Conservation (phyloP, 495 filamentous ascomycete species). For the Massariosphaeria phaeospora region DNA sequence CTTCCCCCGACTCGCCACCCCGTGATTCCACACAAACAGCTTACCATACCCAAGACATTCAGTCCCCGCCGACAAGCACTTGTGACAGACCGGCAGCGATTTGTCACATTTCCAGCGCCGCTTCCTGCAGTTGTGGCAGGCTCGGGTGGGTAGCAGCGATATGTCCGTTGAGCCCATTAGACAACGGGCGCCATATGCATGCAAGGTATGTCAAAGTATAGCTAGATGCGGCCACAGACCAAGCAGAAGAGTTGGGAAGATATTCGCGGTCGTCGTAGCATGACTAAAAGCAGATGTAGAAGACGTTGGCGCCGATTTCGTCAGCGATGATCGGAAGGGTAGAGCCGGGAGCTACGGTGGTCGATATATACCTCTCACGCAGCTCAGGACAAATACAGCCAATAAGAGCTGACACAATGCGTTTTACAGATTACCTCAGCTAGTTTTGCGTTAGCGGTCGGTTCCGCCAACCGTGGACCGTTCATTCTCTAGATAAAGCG, state of each 20-base stretch:
- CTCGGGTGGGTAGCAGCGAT: conserved; percentile 22
- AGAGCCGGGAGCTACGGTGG: background rate
- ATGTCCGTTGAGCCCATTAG: conserved; percentile 11
- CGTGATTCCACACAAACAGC: conserved; percentile 41
- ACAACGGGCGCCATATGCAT: background rate
- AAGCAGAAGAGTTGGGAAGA: background rate
- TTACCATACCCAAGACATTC: conserved; percentile 44
- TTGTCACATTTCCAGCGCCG: conserved; percentile 42
- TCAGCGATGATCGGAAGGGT: background rate
- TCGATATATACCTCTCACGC: background rate
- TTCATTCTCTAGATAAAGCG: background rate
- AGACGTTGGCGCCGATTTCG: background rate
- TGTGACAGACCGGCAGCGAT: conserved; percentile 39
- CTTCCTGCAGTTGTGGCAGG: conserved; percentile 42
- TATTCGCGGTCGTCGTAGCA: background rate
- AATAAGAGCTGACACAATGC: background rate
- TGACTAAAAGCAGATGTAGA: background rate
- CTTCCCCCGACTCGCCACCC: conserved; percentile 43
- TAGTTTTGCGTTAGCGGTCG: background rate
- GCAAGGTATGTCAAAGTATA: conserved; percentile 1
- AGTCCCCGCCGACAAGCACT: conserved; percentile 36
- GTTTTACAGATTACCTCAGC: background rate
- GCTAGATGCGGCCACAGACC: conserved; percentile 1
- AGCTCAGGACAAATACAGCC: background rate
- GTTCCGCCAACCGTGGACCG: background rate